Evolutionary conservation across 2,329 filamentous ascomycete genomes (phyloP), one percentile per base, ranked within the genome.

Genomic region (Hypoxylon sp.): DNA sequence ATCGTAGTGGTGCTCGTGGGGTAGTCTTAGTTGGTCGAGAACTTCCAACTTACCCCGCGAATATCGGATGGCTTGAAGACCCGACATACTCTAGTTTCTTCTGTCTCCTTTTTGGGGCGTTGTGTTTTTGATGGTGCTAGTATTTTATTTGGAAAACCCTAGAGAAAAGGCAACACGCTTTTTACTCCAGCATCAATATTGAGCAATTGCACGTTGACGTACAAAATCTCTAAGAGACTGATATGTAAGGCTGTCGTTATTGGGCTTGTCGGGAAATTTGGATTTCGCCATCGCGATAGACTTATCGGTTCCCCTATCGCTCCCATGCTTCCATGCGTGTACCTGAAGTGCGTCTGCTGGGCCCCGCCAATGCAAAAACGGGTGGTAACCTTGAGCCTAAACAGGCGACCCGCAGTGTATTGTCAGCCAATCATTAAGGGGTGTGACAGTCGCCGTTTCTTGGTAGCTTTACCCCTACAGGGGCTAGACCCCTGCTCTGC

Each of bases 11-110:
- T 93, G 90, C 74, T 92, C 89, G 77, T 96, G 92, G 13, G 93
- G 93, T 22, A 96, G 86, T 69, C 89, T 89, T n/a, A 96, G 89
- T 82, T 96, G 93, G 80, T 96, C 92, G 61, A 96, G 87, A 72
- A 96, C 93, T 73, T 92, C 85, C 64, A 96, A 85, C 79, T 87
- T 87, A 73, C 92, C 92, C 57, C 89, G 86, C 61, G 85, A 83
- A 80, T 95, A 96, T 74, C 90, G 90, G 81, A 96, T 93, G 10
- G 93, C 92, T 81, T 95, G 87, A 51, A 96, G 88, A 25, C 81
- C 82, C n/a, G 85, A 84, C 86, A 88, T 88, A 17, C 25, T 61
- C 8, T 20, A 17, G 8, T 50, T 42, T 56, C 22, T 27, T 48
- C 27, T 11, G 46, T 11, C 13, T 48, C 17, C 2, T 7, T 35